Evolutionary conservation across 2,329 filamentous ascomycete genomes (phyloP), one percentile per base, ranked within the genome.

Genomic region (Westerdykella ornata): DNA sequence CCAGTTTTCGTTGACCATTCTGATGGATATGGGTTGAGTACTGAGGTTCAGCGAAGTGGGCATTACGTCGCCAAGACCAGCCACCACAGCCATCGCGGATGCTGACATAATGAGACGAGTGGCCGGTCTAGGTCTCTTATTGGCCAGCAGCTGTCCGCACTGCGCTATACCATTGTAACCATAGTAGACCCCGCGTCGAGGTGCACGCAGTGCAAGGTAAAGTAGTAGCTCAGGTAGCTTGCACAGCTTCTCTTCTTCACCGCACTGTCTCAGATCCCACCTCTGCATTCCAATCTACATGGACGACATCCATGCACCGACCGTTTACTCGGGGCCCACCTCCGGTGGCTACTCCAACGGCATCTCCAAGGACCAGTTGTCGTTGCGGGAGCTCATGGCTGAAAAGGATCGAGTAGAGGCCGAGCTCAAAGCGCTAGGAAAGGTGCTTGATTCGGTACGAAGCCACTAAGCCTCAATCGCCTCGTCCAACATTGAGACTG

Each of bases 401-500:
- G 85, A 88, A 69, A 97, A 95, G 66, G 82, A 90, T 53, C 76
- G 80, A 42, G 71, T 95, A 34, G 92, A 98, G 69, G 81, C 79
- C 36, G 90, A 98, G 69, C 76, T 98, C 45, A 85, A 82, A 54
- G 85, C 88, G 12, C 74, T 97, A 7, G 82, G 89, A 46, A 76
- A 82, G 39, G 87, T 97, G 12, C 77, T 98, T n/a, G 85, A 88
- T 51, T 92, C 88, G 51, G 89, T 95, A 70, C 57, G 78, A 65
- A 41, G 29, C 15, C 15, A 3, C n/a, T 13, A 33, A 5, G n/a
- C 8, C 3, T 13, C 35, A 22, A 32, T 41, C 17, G 26, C 15
- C 9, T 34, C 37, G 18, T 42, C 19, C 35, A 42, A 40, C 43
- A 12, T 20, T 17, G 39, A 22, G 52, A 37, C 56, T 59, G 30